A percentile compares a stretch with the other conserved stretches of the same genome.
phyloP scores from a whole-genome alignment of 768 basidiomycete genomes.

The Megacollybia marginata region DNA sequence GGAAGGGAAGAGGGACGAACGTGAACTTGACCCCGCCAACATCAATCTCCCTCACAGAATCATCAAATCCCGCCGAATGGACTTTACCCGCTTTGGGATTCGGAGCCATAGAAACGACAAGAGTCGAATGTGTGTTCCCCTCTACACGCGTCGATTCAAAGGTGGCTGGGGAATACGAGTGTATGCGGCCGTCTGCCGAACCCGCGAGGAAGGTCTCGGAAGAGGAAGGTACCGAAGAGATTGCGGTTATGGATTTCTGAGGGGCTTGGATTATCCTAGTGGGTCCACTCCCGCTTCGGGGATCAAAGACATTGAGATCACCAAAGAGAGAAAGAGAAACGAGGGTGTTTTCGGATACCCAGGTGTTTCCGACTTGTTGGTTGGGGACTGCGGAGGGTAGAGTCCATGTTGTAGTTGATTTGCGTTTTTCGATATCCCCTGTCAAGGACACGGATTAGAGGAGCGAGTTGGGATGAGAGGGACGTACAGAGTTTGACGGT shows the following conservation, averaged over 20 bases:
- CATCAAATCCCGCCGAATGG: constrained; percentile 77
- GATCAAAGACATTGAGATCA: constrained; percentile 76
- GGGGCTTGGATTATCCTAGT: constrained; percentile 61
- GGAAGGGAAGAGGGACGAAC: constrained; percentile 27
- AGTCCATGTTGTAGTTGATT: constrained; percentile 60
- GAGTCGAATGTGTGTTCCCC: constrained; percentile 67
- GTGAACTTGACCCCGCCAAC: constrained; percentile 28
- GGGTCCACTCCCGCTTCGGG: constrained; percentile 55
- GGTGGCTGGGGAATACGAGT: constrained; percentile 48
- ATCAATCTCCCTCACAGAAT: constrained; percentile 60
- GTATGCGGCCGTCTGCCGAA: constrained; percentile 72
- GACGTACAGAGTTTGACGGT: constrained; percentile 79
- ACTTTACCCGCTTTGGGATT: constrained; percentile 39
- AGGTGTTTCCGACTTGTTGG: constrained; percentile 88
- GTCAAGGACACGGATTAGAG: background rate
- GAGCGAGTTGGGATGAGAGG: background rate
- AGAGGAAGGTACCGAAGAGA: constrained; percentile 30
- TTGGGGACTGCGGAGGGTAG: constrained; percentile 66
- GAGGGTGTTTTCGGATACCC: constrained; percentile 59
- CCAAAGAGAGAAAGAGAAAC: constrained; percentile 83
- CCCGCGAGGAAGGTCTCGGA: constrained; percentile 73
- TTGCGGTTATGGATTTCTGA: constrained; percentile 72
- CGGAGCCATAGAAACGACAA: constrained; percentile 56
- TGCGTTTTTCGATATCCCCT: constrained; percentile 81
- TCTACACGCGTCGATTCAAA: constrained; percentile 38